These are phyloP conservation scores for Ascochyta pisi DNA, from an alignment of 2,329 filamentous ascomycete species.

Conservation along the genomic window DNA sequence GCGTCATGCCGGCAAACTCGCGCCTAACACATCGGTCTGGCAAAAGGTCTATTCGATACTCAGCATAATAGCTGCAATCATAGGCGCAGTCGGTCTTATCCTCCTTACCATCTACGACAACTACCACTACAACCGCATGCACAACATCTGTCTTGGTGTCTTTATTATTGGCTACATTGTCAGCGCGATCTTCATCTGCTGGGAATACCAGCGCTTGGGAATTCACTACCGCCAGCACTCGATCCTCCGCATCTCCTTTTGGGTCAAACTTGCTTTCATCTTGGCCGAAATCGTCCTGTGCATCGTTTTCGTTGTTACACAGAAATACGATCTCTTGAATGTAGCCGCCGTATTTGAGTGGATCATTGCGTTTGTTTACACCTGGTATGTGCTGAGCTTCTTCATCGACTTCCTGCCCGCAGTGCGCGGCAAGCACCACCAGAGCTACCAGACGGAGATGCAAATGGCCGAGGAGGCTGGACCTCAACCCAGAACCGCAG, in stretches of 20 bases:
- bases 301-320: slow-evolving; percentile 72
- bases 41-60: slow-evolving; percentile 70
- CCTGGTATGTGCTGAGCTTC: slow-evolving; percentile 87
- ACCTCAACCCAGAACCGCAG: slow-evolving; percentile 15
- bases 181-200: slow-evolving; percentile 86
- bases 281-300: slow-evolving; percentile 77
- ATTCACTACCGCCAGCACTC: slow-evolving; percentile 78
- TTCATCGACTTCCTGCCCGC: slow-evolving; percentile 86
- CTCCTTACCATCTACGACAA: slow-evolving; percentile 88
- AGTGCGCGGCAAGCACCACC: slow-evolving; percentile 63
- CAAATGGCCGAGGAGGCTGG: slow-evolving; percentile 37
- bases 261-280: slow-evolving; percentile 86
- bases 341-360: slow-evolving; percentile 80
- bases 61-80: slow-evolving; percentile 71
- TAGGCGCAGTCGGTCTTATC: slow-evolving; percentile 81
- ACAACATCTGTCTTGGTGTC: slow-evolving; percentile 77
- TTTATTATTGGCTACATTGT: slow-evolving; percentile 89
- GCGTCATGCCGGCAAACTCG: slow-evolving; percentile 79
- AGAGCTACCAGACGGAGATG: slow-evolving; percentile 47
- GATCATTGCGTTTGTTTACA: slow-evolving; percentile 82
- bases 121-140: slow-evolving; percentile 67
- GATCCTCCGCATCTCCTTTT: slow-evolving; percentile 80
- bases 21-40: slow-evolving; percentile 70
- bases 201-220: slow-evolving; percentile 86
- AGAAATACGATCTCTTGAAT: slow-evolving; percentile 62